Conservation (phyloP, 2,329 filamentous ascomycete genomes). For the Fusarium sp. region DNA sequence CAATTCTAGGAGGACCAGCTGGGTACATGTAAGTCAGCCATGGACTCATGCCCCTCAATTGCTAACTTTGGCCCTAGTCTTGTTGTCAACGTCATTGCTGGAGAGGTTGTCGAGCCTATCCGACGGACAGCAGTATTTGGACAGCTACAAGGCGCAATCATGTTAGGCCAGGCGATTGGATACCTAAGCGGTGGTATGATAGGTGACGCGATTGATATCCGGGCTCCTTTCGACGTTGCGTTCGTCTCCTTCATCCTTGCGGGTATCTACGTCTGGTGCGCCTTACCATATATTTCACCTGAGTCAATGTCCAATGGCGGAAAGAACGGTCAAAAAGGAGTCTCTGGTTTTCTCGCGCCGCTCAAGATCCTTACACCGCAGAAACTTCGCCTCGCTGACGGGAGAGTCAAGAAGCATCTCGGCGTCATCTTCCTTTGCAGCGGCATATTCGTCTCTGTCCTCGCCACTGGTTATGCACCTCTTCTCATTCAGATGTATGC, state of each 20-base stretch:
- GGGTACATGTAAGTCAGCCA: conserved; percentile 65
- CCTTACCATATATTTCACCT: conserved; percentile 63
- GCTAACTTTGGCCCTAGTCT: conserved; percentile 51
- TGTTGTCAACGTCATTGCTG: conserved; percentile 74
- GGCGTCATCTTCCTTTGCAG: conserved; percentile 71
- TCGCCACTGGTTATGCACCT: conserved; percentile 75
- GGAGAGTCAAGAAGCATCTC: conserved; percentile 64
- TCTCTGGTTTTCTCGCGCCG: conserved; percentile 70
- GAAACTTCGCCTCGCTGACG: conserved; percentile 61
- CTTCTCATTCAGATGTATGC: conserved; percentile 70
- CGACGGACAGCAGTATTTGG: conserved; percentile 73
- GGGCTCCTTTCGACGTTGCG: conserved; percentile 72
- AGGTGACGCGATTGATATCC: conserved; percentile 71
- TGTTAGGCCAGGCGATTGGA: conserved; percentile 73
- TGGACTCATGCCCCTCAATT: fast-evolving
- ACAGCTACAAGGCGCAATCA: conserved; percentile 71
- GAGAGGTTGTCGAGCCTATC: conserved; percentile 69
- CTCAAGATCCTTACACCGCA: conserved; percentile 70
- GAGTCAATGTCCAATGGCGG: conserved; percentile 50
- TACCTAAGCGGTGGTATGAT: conserved; percentile 73
- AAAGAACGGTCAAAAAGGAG: conserved; percentile 45
- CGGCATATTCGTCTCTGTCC: conserved; percentile 74
- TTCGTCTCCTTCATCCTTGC: conserved; percentile 64
- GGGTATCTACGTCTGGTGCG: conserved; percentile 53
- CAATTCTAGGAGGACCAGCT: conserved; percentile 73